Base-by-base conservation (phyloP, 495 filamentous ascomycete genomes). In the Poronia punctata region DNA sequence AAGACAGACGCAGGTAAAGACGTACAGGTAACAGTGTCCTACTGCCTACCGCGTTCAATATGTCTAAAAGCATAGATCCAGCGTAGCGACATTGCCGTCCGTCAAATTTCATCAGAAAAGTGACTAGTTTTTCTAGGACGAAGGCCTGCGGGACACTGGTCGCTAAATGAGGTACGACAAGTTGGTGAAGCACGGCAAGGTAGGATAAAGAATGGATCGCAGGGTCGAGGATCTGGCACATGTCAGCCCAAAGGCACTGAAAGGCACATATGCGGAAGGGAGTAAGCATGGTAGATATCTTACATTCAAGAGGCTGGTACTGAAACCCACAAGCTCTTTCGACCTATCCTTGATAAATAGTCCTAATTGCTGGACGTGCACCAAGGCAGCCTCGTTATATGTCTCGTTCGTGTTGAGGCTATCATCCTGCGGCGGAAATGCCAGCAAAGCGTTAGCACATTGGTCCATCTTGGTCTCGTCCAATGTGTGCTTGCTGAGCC, bases 51-150 rank as follows among this genome's bases (percentile, higher is more conserved):
- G 44, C 46, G 7, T 42, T 38, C 7, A 70, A 50, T 3, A 72
- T 15, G 3, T 43, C 48, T 5, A 55, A 51, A 3, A 71, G 46
- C 4, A 46, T 16, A 16, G 18, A 29, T 19, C 61, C 59, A 7
- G 45, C 61, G 43, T 68, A 73, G 40, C 71, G 59, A 20, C 70
- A 64, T 43, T 74, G 70, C 11, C 60, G 54, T 19, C 55, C 40
- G 35, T 75, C 70, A 31, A 72, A 75, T 4, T 41, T 46, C 25
- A 57, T n/a, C 18, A 73, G 44, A 43, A 74, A 74, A 4, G 30
- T 35, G 31, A 68, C 48, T 21, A 66, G 37, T 15, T 57, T 55
- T 17, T 58, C 34, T 3, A 67, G 50, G 19, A 75, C 21, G 11
- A 37, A 9, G 17, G 50, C 43, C 18, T 49, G 49, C 6, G 48